Base-by-base conservation (phyloP, 2,329 filamentous ascomycete genomes). In the Harringtonia lauricola region DNA sequence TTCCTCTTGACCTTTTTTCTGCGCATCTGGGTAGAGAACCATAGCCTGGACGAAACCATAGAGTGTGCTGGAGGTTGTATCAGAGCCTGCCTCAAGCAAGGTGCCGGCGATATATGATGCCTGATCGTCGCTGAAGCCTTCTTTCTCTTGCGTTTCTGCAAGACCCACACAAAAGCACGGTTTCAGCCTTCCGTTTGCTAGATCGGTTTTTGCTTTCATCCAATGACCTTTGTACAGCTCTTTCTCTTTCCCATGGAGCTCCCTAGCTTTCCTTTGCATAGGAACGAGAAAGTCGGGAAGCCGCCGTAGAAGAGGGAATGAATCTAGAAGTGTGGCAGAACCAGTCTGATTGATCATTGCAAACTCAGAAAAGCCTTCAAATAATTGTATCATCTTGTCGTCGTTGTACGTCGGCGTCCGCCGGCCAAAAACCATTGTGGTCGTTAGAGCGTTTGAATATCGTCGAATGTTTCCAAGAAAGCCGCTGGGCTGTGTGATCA, bases 21-120 rank as follows among this genome's bases (percentile, higher is more conserved):
- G 67, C 0, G 68, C 64, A 9, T 60, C 63, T 8, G 55, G 56
- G 31, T 63, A 65, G 6, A 66, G 55, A 2, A 57, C 26, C 68
- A 74, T 71, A 3, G 71, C 72, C 18, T 66, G 57, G 2, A 71
- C 55, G 47, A 72, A 69, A 9, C 54, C 60, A 22, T 60, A 54
- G 8, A 72, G 57, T 0, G 58, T 63, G 38, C 54, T 54, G 22
- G 60, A 58, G 3, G 64, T 66, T 4, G 67, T 72, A 51, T 67
- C 70, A 4, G 62, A 62, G 15, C 59, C 65, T 12, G 57, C 65
- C 36, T 64, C 61, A 14, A 65, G 57, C 0, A 64, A 51, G 1
- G 59, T 57, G 21, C 63, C 61, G 0, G 54, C 51, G 31, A 61
- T 56, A 41, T 62, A 63, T 7, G 49, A 44, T 30, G 54, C 53